Evolutionary conservation across 495 filamentous ascomycete genomes (phyloP), one percentile per base, ranked within the genome.

Genomic region (Astrothelium subdiscretum): DNA sequence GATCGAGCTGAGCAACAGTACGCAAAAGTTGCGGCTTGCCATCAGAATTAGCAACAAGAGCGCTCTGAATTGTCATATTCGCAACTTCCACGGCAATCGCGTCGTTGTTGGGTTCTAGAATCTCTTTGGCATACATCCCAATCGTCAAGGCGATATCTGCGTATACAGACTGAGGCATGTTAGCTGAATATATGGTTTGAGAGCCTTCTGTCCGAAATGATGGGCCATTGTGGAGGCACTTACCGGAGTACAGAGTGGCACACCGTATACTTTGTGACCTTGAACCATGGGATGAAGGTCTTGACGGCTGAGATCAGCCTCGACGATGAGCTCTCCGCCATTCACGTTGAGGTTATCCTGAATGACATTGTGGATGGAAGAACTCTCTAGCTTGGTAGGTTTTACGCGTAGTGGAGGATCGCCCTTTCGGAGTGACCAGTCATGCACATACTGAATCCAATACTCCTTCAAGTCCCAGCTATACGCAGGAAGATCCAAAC

Each of bases 401-500:
- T 62, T 60, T 0, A 65, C 66, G 27, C 68, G 62, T 6, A 63
- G 65, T 0, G 68, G 65, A 32, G 73, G 70, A 42, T 77, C 73
- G 43, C 78, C 77, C 65, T 80, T 81, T 11, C 67, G 66, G 26
- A 83, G 68, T 32, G 70, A 79, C 72, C 78, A 83, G 65, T 82
- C 75, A 62, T 87, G 84, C 12, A 77, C 79, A 71, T 91, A 92
- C n/a, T 85, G 79, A 24, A 92, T 82, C 89, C 90, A 94, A 72
- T 91, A 90, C 64, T 88, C 84, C 77, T 91, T 91, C 35, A 85
- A 73, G 62, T 92, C 87, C 76, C 86, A 95, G 12, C 81, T 82
- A 68, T 95, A 95, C 2, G 81, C 73, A n/a, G 90, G 90, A 2
- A 94, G 79, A 18, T 81, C 74, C 1, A 94, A 73, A 13, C 91